Evolutionary conservation across 2,329 filamentous ascomycete genomes (phyloP), one percentile per base, ranked within the genome.

Genomic region (Fusarium albidum): DNA sequence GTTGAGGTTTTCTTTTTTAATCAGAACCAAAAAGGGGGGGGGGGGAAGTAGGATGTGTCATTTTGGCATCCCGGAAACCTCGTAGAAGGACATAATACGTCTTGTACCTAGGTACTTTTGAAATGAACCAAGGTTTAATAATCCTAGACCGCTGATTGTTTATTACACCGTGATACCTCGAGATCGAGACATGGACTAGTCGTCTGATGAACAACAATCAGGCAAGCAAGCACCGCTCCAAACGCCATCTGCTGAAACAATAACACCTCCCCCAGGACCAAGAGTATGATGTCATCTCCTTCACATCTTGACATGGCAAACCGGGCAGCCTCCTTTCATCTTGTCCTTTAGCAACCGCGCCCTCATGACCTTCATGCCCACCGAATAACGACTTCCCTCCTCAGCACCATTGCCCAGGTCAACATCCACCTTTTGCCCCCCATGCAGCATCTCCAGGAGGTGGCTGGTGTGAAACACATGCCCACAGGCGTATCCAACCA

Each of bases 321-420:
- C 76, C 0, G 86, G 84, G 73, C 88, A 91, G 0, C 87, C 88
- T 9, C 80, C 82, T 38, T 79, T 76, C 29, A 94, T 80, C 55
- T 85, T 85, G 65, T 93, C 89, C 62, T 87, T 82, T 54, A 96
- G 74, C 48, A 96, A 71, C 59, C 92, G 83, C 32, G 93, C 92
- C 69, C 92, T 91, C 59, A 90, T 95, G 25, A 96, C 92, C 74
- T 97, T 97, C 26, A 88, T 85, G 0, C 91, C 90, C 7, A 98
- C 86, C 46, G 89, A 91, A 50, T 88, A 80, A 8, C 82, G 81
- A 21, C 73, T 72, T 49, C 71, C 73, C 13, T 76, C 71, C 10
- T 79, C 75, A 33, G 75, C 72, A 3, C 73, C 72, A 13, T 72
- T 76, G 3, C 75, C 76, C 25, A 82, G 75, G 4, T 79, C 75